These are phyloP conservation scores for Populus euphratica DNA, from an alignment of 345 rosid genomes.

Conservation along the genomic window DNA sequence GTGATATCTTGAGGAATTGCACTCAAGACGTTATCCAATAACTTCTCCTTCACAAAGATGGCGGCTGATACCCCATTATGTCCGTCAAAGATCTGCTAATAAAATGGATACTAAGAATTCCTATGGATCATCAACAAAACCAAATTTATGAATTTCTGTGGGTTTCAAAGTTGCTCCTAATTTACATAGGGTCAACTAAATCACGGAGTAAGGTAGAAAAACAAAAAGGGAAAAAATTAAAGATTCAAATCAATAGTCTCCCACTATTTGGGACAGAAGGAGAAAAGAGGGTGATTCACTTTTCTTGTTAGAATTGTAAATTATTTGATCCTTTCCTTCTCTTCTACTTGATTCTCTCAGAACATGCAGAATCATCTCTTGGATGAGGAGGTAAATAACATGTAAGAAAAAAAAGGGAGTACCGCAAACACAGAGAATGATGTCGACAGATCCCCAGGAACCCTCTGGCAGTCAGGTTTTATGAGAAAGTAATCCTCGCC, in stretches of 20 bases:
- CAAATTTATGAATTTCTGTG: slow-evolving; percentile 14
- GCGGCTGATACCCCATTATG: slow-evolving; percentile 99
- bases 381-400: background rate
- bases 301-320: no score
- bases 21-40: slow-evolving; percentile 78
- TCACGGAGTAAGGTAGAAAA: background rate
- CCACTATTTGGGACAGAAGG: background rate
- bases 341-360: background rate
- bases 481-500: slow-evolving; percentile 95
- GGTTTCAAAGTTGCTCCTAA: background rate
- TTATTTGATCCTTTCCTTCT: background rate
- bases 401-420: slow-evolving; percentile 10
- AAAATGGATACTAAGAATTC: background rate
- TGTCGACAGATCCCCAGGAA: slow-evolving; percentile 72
- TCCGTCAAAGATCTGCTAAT: slow-evolving; percentile 81
- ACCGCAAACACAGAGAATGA: slow-evolving; percentile 97
- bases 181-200: background rate
- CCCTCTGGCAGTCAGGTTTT: slow-evolving; percentile 71
- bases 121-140: background rate
- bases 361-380: background rate
- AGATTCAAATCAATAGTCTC: background rate
- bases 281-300: background rate
- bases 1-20: slow-evolving; percentile 72
- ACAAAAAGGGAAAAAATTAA: background rate
- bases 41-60: slow-evolving; percentile 77